Percentiles rank a stretch among this genome's conserved stretches.
phyloP scores from a whole-genome alignment of 805 yeast genomes.

The Kluyveromyces nonfermentans region DNA sequence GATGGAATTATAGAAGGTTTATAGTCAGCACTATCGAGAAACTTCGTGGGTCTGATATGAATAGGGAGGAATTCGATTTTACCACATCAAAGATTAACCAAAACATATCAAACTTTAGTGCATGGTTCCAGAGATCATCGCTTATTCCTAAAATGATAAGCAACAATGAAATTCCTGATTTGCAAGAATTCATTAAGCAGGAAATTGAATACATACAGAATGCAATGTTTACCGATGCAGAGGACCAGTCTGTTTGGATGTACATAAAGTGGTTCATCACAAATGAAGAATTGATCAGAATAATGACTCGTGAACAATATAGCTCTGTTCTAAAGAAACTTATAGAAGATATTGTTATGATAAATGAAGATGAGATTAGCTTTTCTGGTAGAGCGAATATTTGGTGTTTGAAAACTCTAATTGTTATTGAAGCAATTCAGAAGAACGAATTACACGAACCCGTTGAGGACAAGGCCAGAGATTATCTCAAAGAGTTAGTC shows the following conservation, averaged over 20 bases:
- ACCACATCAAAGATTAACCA: constrained; percentile 71
- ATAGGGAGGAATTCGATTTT: constrained; percentile 55
- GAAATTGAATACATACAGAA: constrained; percentile 67
- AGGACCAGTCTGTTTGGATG: constrained; percentile 89
- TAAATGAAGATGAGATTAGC: constrained; percentile 64
- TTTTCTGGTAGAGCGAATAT: constrained; percentile 53
- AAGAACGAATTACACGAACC: constrained; percentile 26
- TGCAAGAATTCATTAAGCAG: constrained; percentile 31
- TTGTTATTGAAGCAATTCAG: constrained; percentile 35
- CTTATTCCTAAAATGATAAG: constrained; percentile 47
- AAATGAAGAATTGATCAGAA: constrained; percentile 22
- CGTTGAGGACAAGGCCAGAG: constrained; percentile 19
- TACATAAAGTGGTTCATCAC: constrained; percentile 72
- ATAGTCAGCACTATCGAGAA: constrained; percentile 37
- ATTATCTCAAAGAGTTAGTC: constrained; percentile 34
- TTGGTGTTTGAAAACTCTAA: constrained; percentile 66
- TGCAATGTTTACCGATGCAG: constrained; percentile 88
- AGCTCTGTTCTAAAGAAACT: constrained; percentile 36
- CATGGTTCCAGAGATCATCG: constrained; percentile 86
- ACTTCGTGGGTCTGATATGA: constrained; percentile 22
- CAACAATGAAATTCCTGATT: constrained; percentile 15
- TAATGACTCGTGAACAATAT: constrained; percentile 25
- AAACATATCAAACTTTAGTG: constrained; percentile 87
- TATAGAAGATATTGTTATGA: constrained; percentile 42
- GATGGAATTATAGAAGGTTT: constrained; percentile 87